Percentiles rank a stretch among this genome's conserved stretches.
These are phyloP conservation scores for Ensete glaucum DNA, from an alignment of 176 grass and related monocot species.

Conservation along the genomic window DNA sequence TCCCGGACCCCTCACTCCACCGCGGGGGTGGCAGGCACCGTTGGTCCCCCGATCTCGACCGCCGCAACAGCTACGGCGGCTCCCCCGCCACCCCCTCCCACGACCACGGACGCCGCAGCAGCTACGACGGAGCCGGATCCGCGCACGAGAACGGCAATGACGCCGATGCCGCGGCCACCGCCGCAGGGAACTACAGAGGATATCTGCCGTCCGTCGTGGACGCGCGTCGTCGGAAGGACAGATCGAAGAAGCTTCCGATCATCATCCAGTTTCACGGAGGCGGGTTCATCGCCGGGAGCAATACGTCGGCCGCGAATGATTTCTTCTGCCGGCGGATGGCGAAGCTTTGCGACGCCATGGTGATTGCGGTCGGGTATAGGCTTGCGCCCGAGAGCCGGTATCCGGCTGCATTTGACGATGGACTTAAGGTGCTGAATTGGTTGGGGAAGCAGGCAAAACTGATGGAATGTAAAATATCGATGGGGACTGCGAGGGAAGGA, in stretches of 20 bases:
- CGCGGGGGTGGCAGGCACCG: constrained; percentile 2
- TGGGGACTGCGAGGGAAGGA: constrained; percentile 10
- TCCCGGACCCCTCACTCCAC: constrained; percentile 44
- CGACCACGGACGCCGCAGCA: constrained; percentile 6
- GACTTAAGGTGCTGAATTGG: constrained; percentile 71
- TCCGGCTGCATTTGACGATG: constrained; percentile 83
- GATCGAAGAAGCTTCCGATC: constrained; percentile 47
- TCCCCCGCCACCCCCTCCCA: constrained; percentile 27
- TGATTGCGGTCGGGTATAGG: constrained; percentile 67
- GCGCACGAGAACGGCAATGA: not conserved
- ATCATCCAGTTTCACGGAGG: constrained; percentile 91
- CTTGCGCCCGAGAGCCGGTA: constrained; percentile 71
- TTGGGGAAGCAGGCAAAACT: constrained; percentile 84
- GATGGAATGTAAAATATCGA: constrained; percentile 17
- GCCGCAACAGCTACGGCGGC: constrained; percentile 37
- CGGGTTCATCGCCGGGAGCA: constrained; percentile 67
- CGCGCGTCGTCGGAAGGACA: not conserved
- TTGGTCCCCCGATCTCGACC: not conserved
- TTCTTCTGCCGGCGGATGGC: constrained; percentile 77
- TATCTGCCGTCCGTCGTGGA: not conserved
- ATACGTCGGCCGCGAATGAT: constrained; percentile 52
- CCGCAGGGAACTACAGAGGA: not conserved
- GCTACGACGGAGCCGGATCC: not conserved
- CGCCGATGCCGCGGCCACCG: not conserved
- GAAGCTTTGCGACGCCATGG: constrained; percentile 71